Conservation (phyloP, 1,284 basidiomycete genomes). For the Ustilago lituana region DNA sequence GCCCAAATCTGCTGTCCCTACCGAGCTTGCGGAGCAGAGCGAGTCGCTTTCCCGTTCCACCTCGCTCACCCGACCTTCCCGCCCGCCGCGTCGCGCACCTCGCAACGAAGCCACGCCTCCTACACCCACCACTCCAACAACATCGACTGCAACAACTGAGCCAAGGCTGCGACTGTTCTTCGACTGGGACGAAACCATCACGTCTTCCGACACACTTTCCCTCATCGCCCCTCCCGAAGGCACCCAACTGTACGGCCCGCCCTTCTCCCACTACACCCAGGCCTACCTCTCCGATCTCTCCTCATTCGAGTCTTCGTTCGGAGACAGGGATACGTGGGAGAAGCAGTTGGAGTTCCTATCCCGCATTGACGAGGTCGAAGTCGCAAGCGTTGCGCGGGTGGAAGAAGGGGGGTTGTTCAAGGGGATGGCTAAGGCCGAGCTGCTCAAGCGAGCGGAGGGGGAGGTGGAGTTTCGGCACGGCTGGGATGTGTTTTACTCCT, state of each 20-base stretch:
- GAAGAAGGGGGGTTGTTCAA: constrained; percentile 52
- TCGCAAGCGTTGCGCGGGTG: constrained; percentile 35
- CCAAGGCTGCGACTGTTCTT: constrained; percentile 46
- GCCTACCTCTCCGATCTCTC: constrained; percentile 49
- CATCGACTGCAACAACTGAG: background rate
- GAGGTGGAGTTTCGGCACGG: constrained; percentile 38
- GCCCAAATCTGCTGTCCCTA: constrained; percentile 1
- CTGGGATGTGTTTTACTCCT: constrained; percentile 37
- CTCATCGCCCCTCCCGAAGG: constrained; percentile 51
- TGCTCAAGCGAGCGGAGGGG: constrained; percentile 15
- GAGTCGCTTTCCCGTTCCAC: constrained; percentile 17
- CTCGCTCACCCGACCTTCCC: constrained; percentile 26
- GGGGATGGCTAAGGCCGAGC: constrained; percentile 8
- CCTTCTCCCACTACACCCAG: constrained; percentile 48
- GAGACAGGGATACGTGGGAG: constrained; percentile 13
- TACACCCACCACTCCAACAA: background rate
- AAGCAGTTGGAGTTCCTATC: constrained; percentile 39
- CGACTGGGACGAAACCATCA: constrained; percentile 66
- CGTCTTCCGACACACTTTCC: constrained; percentile 56
- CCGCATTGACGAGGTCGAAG: constrained; percentile 47
- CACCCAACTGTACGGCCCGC: constrained; percentile 20
- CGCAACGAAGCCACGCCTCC: background rate
- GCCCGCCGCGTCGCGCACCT: constrained; percentile 25
- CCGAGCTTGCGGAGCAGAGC: constrained; percentile 3
- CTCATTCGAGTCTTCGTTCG: constrained; percentile 9